Conservation (phyloP, 1,284 basidiomycete species). For the Earliella scabrosa region DNA sequence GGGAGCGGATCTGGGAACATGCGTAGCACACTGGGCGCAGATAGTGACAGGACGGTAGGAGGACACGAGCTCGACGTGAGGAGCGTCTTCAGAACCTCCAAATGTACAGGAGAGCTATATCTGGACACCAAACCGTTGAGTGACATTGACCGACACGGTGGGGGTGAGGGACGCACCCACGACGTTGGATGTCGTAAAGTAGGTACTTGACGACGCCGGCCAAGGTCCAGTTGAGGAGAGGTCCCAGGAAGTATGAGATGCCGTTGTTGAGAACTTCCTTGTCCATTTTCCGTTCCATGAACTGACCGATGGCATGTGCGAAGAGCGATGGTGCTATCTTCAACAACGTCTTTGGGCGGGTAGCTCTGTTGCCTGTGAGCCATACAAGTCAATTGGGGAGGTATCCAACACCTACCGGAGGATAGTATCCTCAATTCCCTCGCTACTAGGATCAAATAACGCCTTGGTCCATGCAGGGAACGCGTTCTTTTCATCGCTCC, state of each 20-base stretch:
- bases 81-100: conserved; percentile 69
- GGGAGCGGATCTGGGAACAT: conserved; percentile 47
- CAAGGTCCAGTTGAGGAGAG: conserved; percentile 78
- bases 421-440: conserved; percentile 82
- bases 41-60: conserved; percentile 63
- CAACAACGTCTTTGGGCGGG: conserved; percentile 67
- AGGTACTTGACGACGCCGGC: conserved; percentile 71
- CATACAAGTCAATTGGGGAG: not conserved
- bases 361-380: conserved; percentile 32
- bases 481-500: conserved; percentile 51
- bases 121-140: conserved; percentile 30
- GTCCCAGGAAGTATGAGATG: conserved; percentile 74
- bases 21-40: conserved; percentile 58
- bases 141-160: conserved; percentile 11
- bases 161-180: conserved; percentile 48
- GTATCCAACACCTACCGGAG: conserved; percentile 52
- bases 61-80: conserved; percentile 69
- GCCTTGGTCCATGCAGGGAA: conserved; percentile 74
- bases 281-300: conserved; percentile 59
- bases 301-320: conserved; percentile 57
- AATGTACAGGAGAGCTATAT: conserved; percentile 42
- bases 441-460: conserved; percentile 74
- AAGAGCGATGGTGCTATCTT: conserved; percentile 71
- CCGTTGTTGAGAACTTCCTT: conserved; percentile 71
- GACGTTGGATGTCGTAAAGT: conserved; percentile 59